phyloP scores from a whole-genome alignment of 495 filamentous ascomycete species.

The Sphaerosporella brunnea region DNA sequence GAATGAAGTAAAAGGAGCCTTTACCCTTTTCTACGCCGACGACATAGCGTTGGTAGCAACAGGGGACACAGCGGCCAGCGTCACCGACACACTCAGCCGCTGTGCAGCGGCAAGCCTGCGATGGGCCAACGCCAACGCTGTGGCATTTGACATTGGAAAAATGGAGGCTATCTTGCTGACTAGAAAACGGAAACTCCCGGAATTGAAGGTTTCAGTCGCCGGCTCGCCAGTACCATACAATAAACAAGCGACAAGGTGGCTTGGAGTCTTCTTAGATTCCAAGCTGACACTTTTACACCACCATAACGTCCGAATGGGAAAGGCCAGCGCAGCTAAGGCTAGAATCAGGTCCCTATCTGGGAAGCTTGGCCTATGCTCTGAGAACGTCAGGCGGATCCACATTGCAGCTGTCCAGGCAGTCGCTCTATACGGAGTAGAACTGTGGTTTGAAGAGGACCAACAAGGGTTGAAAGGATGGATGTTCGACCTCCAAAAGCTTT shows the following conservation, averaged over 20 bases:
- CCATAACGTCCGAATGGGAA: background rate
- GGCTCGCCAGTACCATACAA: too few species aligned
- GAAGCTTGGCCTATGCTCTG: background rate
- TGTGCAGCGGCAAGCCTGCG: background rate
- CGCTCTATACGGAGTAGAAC: background rate
- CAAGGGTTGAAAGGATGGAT: too few species aligned
- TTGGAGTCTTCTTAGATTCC: background rate
- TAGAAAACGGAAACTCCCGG: background rate
- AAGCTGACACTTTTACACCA: background rate
- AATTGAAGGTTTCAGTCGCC: background rate
- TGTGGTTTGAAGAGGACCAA: background rate
- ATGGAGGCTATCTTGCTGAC: background rate
- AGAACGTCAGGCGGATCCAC: background rate
- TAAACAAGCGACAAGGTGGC: too few species aligned
- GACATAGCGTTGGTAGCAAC: background rate
- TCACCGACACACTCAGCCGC: background rate
- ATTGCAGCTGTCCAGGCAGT: background rate
- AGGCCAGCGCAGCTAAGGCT: background rate
- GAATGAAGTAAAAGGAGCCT: background rate
- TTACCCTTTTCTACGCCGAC: background rate
- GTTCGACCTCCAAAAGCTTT: too few species aligned
- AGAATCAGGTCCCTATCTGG: too few species aligned
- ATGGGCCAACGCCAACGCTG: background rate
- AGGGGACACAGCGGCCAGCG: background rate
- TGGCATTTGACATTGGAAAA: background rate